phyloP scores from a whole-genome alignment of 371 early-diverging fungal genomes.

The Saksenaea vasiformis region DNA sequence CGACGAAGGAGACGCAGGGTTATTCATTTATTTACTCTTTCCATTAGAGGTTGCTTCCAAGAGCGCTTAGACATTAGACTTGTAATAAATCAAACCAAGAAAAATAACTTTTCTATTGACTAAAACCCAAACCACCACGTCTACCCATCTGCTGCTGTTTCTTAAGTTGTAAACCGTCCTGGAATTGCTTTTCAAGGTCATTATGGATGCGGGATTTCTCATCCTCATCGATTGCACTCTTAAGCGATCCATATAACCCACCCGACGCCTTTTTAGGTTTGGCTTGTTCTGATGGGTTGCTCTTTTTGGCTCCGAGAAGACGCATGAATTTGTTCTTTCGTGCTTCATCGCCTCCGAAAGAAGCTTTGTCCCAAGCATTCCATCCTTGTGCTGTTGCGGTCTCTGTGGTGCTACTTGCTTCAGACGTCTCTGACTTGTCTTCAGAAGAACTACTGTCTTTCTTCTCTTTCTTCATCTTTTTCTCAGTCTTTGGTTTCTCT shows the following conservation, averaged over 20 bases:
- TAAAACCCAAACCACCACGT: conserved; percentile 51
- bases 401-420: background rate
- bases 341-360: conserved; percentile 46
- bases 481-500: conserved; percentile 18
- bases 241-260: conserved; percentile 43
- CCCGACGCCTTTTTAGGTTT: conserved; percentile 22
- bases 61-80: conserved; percentile 19
- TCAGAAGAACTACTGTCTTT: background rate
- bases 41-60: conserved; percentile 27
- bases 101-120: conserved; percentile 10
- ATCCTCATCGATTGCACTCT: conserved; percentile 50
- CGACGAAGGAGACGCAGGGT: background rate
- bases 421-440: background rate
- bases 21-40: background rate
- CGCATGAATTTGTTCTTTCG: conserved; percentile 51
- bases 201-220: conserved; percentile 36
- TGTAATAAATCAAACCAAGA: background rate
- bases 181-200: conserved; percentile 48
- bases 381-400: conserved; percentile 17
- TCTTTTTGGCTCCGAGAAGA: conserved; percentile 48
- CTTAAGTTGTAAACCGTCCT: conserved; percentile 44
- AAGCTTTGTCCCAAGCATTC: conserved; percentile 55
- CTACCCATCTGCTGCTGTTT: conserved; percentile 49
- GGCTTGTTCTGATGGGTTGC: conserved; percentile 7
- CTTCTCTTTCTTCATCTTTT: conserved; percentile 20